phyloP scores from a whole-genome alignment of 2,329 filamentous ascomycete genomes.

The Apiospora phragmitis region DNA sequence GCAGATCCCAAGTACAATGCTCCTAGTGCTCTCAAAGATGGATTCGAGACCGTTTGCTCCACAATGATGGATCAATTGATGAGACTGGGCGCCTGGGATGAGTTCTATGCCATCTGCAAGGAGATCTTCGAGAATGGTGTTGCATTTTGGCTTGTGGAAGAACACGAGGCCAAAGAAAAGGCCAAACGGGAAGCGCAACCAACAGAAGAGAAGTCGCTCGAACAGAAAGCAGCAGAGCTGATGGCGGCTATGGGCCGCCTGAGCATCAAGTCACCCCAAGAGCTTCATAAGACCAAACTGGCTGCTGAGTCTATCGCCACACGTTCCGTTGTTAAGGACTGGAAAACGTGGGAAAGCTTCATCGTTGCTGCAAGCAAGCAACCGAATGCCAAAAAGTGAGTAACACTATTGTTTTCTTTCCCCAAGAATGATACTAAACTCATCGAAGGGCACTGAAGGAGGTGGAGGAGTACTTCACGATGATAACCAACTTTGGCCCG shows the following conservation, averaged over 20 bases:
- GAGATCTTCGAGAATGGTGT: slow-evolving; percentile 24
- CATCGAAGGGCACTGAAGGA: slow-evolving; percentile 21
- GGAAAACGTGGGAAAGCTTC: slow-evolving; percentile 40
- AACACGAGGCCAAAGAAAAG: background rate
- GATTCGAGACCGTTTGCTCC: slow-evolving; percentile 21
- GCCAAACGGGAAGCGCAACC: background rate
- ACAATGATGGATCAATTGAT: slow-evolving; percentile 20
- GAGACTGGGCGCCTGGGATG: slow-evolving; percentile 19
- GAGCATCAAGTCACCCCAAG: background rate
- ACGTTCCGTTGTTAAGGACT: slow-evolving; percentile 21
- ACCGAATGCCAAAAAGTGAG: slow-evolving; percentile 35
- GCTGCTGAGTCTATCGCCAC: slow-evolving; percentile 8
- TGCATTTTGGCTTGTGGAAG: slow-evolving; percentile 15
- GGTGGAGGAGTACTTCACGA: slow-evolving; percentile 17
- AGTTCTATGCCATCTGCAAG: slow-evolving; percentile 20
- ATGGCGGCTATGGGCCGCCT: background rate
- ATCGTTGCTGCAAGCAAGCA: slow-evolving; percentile 39
- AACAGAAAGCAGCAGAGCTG: slow-evolving; percentile 11
- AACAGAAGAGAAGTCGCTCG: background rate
- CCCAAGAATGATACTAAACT: background rate
- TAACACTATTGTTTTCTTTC: background rate
- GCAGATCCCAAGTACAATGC: slow-evolving; percentile 21
- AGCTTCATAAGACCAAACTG: background rate
- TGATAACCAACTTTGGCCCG: slow-evolving; percentile 13
- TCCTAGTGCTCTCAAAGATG: slow-evolving; percentile 23